Conservation (phyloP, 352 stramenopile genomes). For the Phytophthora crassamura region DNA sequence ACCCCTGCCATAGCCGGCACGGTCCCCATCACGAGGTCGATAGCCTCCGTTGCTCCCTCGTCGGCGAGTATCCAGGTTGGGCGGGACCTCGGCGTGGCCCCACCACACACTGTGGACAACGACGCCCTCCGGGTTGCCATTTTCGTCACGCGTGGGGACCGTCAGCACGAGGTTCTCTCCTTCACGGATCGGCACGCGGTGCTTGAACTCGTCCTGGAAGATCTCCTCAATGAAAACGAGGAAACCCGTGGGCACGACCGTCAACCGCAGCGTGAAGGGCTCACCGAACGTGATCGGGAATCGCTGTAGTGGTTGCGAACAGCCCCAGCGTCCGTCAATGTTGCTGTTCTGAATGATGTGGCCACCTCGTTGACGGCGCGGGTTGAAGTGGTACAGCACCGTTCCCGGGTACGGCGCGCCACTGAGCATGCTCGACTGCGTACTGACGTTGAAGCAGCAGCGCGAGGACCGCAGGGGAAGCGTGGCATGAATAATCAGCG, state of each 20-base stretch:
- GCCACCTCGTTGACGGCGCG: conserved; percentile 63
- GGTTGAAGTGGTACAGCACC: conserved; percentile 85
- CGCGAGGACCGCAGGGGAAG: conserved; percentile 64
- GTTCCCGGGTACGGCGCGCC: conserved; percentile 76
- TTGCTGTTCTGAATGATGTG: conserved; percentile 87
- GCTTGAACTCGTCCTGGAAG: conserved; percentile 85
- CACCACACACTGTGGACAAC: conserved; percentile 87
- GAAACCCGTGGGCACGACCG: conserved; percentile 73
- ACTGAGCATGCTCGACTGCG: conserved; percentile 72
- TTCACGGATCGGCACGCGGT: conserved; percentile 85
- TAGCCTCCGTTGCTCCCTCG: conserved; percentile 47
- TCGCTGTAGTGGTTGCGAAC: conserved; percentile 64
- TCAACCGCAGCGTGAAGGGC: conserved; percentile 80
- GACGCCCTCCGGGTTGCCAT: conserved; percentile 72
- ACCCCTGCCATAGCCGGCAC: conserved; percentile 43
- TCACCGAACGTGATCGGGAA: conserved; percentile 80
- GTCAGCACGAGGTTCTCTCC: conserved; percentile 83
- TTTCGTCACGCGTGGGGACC: conserved; percentile 78
- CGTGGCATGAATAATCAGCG: conserved; percentile 82
- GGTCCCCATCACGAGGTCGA: conserved; percentile 49
- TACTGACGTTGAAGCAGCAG: conserved; percentile 85
- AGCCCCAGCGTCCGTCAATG: conserved; percentile 81
- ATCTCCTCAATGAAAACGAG: conserved; percentile 84
- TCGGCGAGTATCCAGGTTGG: conserved; percentile 66
- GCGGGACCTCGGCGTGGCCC: conserved; percentile 77